Percentiles rank a stretch among this genome's conserved stretches.
phyloP scores from a whole-genome alignment of 352 stramenopile genomes.

The Pythium folliculosum region DNA sequence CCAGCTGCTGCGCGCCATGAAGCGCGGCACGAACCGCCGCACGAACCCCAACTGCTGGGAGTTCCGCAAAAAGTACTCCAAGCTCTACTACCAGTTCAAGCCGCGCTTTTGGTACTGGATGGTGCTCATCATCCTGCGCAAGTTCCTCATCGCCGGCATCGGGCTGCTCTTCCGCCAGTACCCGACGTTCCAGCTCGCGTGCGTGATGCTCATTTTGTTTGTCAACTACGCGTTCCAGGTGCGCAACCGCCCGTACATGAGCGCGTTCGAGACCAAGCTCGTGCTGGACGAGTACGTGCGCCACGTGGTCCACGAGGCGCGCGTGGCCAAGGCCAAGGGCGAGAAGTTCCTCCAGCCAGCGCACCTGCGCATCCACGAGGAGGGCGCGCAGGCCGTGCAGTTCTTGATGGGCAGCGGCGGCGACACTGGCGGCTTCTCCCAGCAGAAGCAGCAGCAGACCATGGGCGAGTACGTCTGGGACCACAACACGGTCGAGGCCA shows the following conservation, averaged over 20 bases:
- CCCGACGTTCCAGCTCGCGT: conserved; percentile 73
- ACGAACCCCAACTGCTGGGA: conserved; percentile 73
- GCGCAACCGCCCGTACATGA: conserved; percentile 78
- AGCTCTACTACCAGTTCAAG: conserved; percentile 90
- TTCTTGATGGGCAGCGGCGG: conserved; percentile 14
- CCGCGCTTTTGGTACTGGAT: conserved; percentile 83
- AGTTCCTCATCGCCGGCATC: conserved; percentile 67
- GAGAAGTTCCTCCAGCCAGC: conserved; percentile 56
- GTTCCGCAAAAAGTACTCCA: conserved; percentile 76
- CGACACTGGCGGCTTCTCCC: neutral
- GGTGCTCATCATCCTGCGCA: conserved; percentile 76
- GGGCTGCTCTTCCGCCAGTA: conserved; percentile 75
- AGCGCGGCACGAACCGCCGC: conserved; percentile 50
- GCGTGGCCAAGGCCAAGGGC: conserved; percentile 51
- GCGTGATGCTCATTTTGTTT: conserved; percentile 76
- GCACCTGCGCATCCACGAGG: conserved; percentile 53
- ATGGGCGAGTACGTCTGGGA: conserved; percentile 69
- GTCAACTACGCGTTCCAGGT: conserved; percentile 76
- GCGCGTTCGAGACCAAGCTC: conserved; percentile 52
- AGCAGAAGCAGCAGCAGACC: conserved; percentile 38
- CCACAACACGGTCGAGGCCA: conserved; percentile 79
- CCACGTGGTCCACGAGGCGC: conserved; percentile 49
- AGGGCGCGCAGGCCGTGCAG: conserved; percentile 35
- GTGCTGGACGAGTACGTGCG: conserved; percentile 63
- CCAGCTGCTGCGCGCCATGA: conserved; percentile 61